These are phyloP conservation scores for Cyclotella choctawhatcheeana DNA, from an alignment of 108 stramenopile genomes.

Conservation along the genomic window DNA sequence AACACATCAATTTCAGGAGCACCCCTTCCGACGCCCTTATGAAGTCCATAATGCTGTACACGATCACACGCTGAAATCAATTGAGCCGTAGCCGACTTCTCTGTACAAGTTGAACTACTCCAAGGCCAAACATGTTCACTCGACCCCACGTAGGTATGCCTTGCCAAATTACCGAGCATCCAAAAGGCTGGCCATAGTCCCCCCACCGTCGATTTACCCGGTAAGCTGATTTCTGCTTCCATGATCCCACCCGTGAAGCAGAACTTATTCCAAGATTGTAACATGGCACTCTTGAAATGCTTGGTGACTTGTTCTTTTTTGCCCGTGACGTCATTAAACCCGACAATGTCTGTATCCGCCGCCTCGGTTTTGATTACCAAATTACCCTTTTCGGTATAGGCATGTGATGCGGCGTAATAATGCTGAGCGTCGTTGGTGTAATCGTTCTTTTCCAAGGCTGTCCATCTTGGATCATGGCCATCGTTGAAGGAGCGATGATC, in stretches of 20 bases:
- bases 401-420: conserved; percentile 86
- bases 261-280: conserved; percentile 98
- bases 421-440: conserved; percentile 96
- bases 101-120: conserved; percentile 70
- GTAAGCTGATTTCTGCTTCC: conserved; percentile 87
- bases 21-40: conserved; percentile 83
- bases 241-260: conserved; percentile 97
- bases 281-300: conserved; percentile 92
- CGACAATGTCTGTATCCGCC: conserved; percentile 77
- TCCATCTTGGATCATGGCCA: conserved; percentile 96
- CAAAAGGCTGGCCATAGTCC: conserved; percentile 99
- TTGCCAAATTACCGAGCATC: conserved; percentile 95
- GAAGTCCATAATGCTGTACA: conserved; percentile 88
- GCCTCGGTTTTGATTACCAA: conserved; percentile 87
- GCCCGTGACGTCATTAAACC: conserved; percentile 78
- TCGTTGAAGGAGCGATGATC: conserved; percentile 85
- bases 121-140: conserved; percentile 94
- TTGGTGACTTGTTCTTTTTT: conserved; percentile 75
- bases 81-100: conserved; percentile 62
- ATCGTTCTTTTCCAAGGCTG: conserved; percentile 97
- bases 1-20: conserved; percentile 99
- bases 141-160: conserved; percentile 93
- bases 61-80: conserved; percentile 78
- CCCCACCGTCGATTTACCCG: conserved; percentile 83
- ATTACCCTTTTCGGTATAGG: conserved; percentile 77